Evolutionary conservation across 2,329 filamentous ascomycete genomes (phyloP).

Genomic region (Diplodia scrobiculata): DNA sequence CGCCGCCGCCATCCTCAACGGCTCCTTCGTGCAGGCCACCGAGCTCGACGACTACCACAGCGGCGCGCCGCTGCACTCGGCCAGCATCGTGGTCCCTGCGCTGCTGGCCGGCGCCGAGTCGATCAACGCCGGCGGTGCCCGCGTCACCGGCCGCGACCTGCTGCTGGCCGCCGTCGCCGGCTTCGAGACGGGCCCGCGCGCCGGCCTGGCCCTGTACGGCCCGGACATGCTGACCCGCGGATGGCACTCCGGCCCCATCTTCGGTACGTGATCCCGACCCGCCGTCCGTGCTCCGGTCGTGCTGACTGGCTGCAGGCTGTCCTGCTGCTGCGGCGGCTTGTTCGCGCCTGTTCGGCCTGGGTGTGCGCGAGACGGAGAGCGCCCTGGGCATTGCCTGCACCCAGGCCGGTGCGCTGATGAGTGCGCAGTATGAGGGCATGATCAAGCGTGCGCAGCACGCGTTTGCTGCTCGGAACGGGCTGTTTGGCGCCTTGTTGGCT

Average conservation of each 20-base stretch:
- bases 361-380: constrained; percentile 39
- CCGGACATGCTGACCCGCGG: constrained; percentile 45
- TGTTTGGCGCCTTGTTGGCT: constrained; percentile 47
- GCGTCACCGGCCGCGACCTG: constrained; percentile 37
- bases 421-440: constrained; percentile 49
- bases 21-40: constrained; percentile 49
- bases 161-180: constrained; percentile 46
- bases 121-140: background rate
- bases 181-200: constrained; percentile 47
- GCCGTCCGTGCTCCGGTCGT: too few relatives aligned
- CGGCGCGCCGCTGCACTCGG: constrained; percentile 47
- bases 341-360: constrained; percentile 41
- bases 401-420: constrained; percentile 48
- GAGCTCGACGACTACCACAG: constrained; percentile 52
- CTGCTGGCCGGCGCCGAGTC: constrained; percentile 44
- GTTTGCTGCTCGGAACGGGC: constrained; percentile 50
- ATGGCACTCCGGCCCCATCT: constrained; percentile 49
- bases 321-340: constrained; percentile 42
- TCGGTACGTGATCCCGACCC: constrained; percentile 32
- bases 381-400: constrained; percentile 48
- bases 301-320: constrained; percentile 32
- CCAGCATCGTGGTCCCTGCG: constrained; percentile 45
- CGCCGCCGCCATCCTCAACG: constrained; percentile 48
- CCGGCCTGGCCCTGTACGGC: constrained; percentile 46
- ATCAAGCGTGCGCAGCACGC: constrained; percentile 53